Conservation (phyloP, 495 filamentous ascomycete species). For the Aspergillus nidulans region DNA sequence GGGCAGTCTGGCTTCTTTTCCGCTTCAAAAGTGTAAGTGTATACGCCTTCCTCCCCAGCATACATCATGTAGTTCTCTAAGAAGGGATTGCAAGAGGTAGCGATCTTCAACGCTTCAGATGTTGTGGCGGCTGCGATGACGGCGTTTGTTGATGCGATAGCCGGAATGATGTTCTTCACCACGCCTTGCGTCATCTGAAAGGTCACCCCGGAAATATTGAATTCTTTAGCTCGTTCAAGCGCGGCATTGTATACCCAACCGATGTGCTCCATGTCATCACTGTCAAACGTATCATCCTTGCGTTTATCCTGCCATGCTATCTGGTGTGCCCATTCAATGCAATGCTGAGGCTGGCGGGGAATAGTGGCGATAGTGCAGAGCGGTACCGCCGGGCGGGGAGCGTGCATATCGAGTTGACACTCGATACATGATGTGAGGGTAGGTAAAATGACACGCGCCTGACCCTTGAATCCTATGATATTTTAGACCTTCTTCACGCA, state of each 20-base stretch:
- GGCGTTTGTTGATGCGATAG: slow-evolving; percentile 96
- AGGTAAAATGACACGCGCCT: slow-evolving; percentile 87
- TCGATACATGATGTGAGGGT: slow-evolving; percentile 94
- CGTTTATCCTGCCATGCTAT: slow-evolving; percentile 64
- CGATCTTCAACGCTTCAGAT: slow-evolving; percentile 95
- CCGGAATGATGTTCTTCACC: slow-evolving; percentile 99
- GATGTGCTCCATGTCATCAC: slow-evolving; percentile 94
- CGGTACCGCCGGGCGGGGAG: slow-evolving; percentile 87
- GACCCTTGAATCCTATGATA: slow-evolving; percentile 81
- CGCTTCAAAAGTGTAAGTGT: slow-evolving; percentile 94
- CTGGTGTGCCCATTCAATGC: slow-evolving; percentile 98
- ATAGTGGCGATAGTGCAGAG: slow-evolving; percentile 97
- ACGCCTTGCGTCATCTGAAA: slow-evolving; percentile 97
- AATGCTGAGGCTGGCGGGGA: slow-evolving; percentile 95
- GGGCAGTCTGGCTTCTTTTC: slow-evolving; percentile 90
- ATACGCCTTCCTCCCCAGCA: slow-evolving; percentile 88
- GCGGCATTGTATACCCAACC: slow-evolving; percentile 93
- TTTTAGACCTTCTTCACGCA: slow-evolving; percentile 14
- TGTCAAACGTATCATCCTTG: slow-evolving; percentile 69
- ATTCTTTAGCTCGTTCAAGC: slow-evolving; percentile 72
- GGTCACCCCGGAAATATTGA: slow-evolving; percentile 88
- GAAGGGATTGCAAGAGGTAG: slow-evolving; percentile 71
- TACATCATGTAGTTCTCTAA: slow-evolving; percentile 99
- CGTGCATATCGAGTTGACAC: slow-evolving; percentile 97
- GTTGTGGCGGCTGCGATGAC: slow-evolving; percentile 94